Evolutionary conservation across 306 rosid genomes (phyloP).

Genomic region (Ammopiptanthus mongolicus): DNA sequence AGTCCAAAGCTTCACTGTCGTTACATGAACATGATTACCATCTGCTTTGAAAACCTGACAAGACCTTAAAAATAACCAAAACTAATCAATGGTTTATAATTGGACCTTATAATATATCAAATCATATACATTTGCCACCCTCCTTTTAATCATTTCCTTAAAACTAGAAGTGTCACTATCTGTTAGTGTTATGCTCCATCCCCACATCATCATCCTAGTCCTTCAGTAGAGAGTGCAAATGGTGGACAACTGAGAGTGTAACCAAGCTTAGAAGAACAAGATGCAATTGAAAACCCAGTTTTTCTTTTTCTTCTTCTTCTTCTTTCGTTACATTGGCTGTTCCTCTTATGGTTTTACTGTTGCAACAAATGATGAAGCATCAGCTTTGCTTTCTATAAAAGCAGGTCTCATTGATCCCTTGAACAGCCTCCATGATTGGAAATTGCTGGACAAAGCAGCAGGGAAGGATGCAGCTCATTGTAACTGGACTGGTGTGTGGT

Average conservation of each 20-base stretch:
- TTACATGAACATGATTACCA: constrained; percentile 42
- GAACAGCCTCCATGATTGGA: constrained; percentile 61
- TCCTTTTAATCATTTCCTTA: constrained; percentile 39
- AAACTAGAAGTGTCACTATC: constrained; percentile 18
- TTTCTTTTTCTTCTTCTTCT: constrained; percentile 25
- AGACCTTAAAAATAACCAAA: constrained; percentile 23
- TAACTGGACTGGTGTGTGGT: constrained; percentile 72
- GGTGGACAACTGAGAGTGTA: constrained; percentile 37
- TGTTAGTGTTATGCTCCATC: constrained; percentile 7
- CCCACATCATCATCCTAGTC: constrained; percentile 13
- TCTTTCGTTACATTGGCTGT: constrained; percentile 37
- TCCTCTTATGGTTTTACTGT: constrained; percentile 23
- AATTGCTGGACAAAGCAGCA: constrained; percentile 23
- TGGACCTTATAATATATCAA: constrained; percentile 28
- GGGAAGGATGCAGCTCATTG: constrained; percentile 42
- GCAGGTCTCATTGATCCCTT: constrained; percentile 58
- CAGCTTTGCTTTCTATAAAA: constrained; percentile 63
- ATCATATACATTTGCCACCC: constrained; percentile 29
- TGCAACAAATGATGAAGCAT: constrained; percentile 46
- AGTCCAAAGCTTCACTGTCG: constrained; percentile 57
- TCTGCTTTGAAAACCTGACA: constrained; percentile 57
- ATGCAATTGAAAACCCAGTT: constrained; percentile 54
- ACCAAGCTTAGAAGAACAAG: constrained; percentile 30
- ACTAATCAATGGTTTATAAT: constrained; percentile 31
- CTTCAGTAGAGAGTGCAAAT: constrained; percentile 39